phyloP scores from a whole-genome alignment of 768 basidiomycete species.

The Leccinum broughii region DNA sequence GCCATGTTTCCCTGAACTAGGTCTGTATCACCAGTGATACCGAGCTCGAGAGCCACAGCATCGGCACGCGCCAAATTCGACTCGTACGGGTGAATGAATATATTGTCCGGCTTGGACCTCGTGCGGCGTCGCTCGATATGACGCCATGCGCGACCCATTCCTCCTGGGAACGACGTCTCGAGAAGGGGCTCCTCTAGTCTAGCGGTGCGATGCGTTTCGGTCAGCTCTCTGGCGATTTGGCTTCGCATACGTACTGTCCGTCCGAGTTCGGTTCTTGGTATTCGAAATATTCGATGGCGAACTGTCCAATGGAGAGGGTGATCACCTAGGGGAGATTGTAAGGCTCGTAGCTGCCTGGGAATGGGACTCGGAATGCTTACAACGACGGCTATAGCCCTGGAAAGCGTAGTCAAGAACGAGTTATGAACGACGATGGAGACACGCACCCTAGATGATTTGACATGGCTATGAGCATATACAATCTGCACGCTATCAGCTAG shows the following conservation, averaged over 20 bases:
- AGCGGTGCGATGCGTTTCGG: neutral
- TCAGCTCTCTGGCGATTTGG: neutral
- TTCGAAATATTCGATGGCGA: slow-evolving; percentile 45
- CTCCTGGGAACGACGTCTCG: slow-evolving; percentile 3
- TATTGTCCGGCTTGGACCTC: slow-evolving; percentile 55
- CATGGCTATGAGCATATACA: slow-evolving; percentile 77
- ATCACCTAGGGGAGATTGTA: slow-evolving; percentile 43
- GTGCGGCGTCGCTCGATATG: slow-evolving; percentile 38
- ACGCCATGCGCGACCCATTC: neutral
- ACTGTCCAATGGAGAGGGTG: slow-evolving; percentile 57
- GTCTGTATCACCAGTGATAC: slow-evolving; percentile 50
- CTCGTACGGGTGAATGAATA: slow-evolving; percentile 62
- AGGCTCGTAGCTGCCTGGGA: neutral
- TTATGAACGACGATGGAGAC: slow-evolving; percentile 7
- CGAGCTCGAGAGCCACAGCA: slow-evolving; percentile 55
- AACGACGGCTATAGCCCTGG: slow-evolving; percentile 28
- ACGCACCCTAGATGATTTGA: slow-evolving; percentile 69
- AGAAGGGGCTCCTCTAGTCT: slow-evolving; percentile 31
- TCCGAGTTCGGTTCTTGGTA: slow-evolving; percentile 18
- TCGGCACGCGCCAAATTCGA: slow-evolving; percentile 71
- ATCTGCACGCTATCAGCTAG: slow-evolving; percentile 36
- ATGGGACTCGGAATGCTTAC: slow-evolving; percentile 18
- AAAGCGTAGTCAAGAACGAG: neutral
- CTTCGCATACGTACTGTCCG: slow-evolving; percentile 21
- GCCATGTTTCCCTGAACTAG: slow-evolving; percentile 42